phyloP scores from a whole-genome alignment of 495 filamentous ascomycete genomes.

The Lasiosphaeria hispida region DNA sequence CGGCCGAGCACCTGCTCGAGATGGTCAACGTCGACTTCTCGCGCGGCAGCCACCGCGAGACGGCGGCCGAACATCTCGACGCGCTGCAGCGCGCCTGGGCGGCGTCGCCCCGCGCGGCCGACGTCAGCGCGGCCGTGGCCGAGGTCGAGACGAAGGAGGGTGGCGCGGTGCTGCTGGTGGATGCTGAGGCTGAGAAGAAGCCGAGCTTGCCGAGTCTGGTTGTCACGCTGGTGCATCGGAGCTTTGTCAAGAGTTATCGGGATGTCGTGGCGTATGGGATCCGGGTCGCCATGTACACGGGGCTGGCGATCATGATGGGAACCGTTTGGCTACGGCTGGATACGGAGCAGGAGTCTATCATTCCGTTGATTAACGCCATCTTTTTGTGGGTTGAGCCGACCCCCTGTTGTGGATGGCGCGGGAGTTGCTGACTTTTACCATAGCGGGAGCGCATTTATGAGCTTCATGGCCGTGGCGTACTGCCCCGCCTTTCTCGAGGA shows the following conservation, averaged over 20 bases:
- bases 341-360: conserved; percentile 63
- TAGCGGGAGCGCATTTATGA: conserved; percentile 84
- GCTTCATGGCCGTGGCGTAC: conserved; percentile 87
- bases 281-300: conserved; percentile 77
- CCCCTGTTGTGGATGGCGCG: not conserved
- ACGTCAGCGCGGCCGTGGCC: conserved; percentile 19
- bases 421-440: conserved; percentile 26
- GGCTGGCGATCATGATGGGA: conserved; percentile 81
- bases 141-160: conserved; percentile 7
- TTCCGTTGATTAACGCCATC: conserved; percentile 77
- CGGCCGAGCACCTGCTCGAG: conserved; percentile 75
- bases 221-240: conserved; percentile 60
- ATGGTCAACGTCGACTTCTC: conserved; percentile 71
- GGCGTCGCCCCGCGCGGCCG: conserved; percentile 15
- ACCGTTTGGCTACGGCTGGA: conserved; percentile 76
- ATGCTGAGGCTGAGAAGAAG: conserved; percentile 20
- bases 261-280: conserved; percentile 82
- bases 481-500: conserved; percentile 82
- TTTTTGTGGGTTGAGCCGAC: conserved; percentile 32
- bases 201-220: conserved; percentile 25
- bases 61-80: conserved; percentile 37
- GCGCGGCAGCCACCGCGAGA: conserved; percentile 35
- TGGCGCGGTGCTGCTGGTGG: conserved; percentile 8
- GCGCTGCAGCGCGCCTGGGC: conserved; percentile 47
- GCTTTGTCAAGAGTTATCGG: conserved; percentile 75